Percentiles rank a stretch among this genome's conserved stretches.
Evolutionary conservation across 495 filamentous ascomycete genomes (phyloP).

Genomic region (Penicillium antarcticum): DNA sequence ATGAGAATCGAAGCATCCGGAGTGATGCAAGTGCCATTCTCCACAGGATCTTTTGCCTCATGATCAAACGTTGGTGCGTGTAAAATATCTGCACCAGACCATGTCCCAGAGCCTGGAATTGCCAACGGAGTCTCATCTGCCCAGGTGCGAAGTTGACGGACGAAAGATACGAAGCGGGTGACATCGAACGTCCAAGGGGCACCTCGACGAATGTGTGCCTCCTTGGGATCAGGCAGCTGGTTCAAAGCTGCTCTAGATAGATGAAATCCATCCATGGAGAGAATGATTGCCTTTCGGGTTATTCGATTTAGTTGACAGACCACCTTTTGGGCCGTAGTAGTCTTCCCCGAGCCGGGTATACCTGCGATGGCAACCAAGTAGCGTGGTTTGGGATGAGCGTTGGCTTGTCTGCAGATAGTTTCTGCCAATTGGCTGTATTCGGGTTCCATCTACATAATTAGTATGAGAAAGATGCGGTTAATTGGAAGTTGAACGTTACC

Average conservation of each 20-base stretch:
- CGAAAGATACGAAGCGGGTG: slow-evolving; percentile 25
- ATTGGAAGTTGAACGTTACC: neutral
- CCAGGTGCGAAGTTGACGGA: slow-evolving; percentile 17
- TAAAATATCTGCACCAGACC: slow-evolving; percentile 13
- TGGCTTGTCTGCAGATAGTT: slow-evolving; percentile 20
- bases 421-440: slow-evolving; percentile 24
- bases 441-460: slow-evolving; percentile 19
- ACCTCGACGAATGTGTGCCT: slow-evolving; percentile 38
- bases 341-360: slow-evolving; percentile 46
- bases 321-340: slow-evolving; percentile 40
- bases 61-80: slow-evolving; percentile 38
- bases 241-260: slow-evolving; percentile 32
- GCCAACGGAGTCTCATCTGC: slow-evolving; percentile 20
- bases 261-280: slow-evolving; percentile 47
- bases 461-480: neutral
- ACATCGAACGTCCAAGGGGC: slow-evolving; percentile 44
- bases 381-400: slow-evolving; percentile 16
- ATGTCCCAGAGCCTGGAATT: neutral
- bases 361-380: slow-evolving; percentile 43
- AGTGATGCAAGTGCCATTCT: slow-evolving; percentile 31
- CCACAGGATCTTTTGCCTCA: slow-evolving; percentile 37
- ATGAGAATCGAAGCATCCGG: slow-evolving; percentile 30
- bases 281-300: neutral
- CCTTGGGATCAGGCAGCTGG: slow-evolving; percentile 30
- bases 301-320: slow-evolving; percentile 26